Evolutionary conservation across 2,329 filamentous ascomycete genomes (phyloP).

Genomic region (Pyricularia grisea): DNA sequence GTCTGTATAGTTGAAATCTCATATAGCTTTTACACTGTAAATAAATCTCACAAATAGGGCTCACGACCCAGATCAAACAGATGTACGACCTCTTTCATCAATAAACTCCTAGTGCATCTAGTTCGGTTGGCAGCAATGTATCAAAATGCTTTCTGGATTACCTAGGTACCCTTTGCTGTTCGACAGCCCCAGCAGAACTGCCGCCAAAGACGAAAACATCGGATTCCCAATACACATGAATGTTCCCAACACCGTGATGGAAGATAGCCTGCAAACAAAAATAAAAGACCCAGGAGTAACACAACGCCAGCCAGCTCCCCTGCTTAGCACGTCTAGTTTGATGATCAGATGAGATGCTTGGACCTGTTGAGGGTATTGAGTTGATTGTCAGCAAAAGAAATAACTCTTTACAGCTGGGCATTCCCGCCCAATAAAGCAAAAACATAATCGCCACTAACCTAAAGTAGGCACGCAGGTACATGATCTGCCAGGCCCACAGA

Average conservation of each 20-base stretch:
- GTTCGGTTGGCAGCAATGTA: not conserved
- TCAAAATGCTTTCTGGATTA: not conserved
- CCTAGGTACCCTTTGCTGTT: not conserved
- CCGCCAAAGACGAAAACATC: not conserved
- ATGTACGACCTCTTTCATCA: not conserved
- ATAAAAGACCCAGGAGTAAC: not conserved
- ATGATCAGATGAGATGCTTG: constrained; percentile 54
- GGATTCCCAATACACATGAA: not conserved
- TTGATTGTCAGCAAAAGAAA: not conserved
- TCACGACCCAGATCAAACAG: not conserved
- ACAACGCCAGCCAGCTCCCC: not conserved
- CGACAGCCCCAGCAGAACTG: not conserved
- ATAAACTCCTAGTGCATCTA: not conserved
- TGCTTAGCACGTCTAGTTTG: not conserved
- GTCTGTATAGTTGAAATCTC: not conserved
- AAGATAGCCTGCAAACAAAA: not conserved
- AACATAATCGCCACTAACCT: constrained; percentile 36
- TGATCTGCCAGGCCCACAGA: constrained; percentile 92
- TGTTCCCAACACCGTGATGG: not conserved
- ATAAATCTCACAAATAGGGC: not conserved
- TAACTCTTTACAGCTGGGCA: constrained; percentile 2
- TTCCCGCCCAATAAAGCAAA: not conserved
- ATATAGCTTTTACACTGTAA: not conserved
- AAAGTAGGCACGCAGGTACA: constrained; percentile 97
- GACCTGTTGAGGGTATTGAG: constrained; percentile 33